Base-by-base conservation (phyloP, 2,329 filamentous ascomycete genomes). In the Cercospora sojina region DNA sequence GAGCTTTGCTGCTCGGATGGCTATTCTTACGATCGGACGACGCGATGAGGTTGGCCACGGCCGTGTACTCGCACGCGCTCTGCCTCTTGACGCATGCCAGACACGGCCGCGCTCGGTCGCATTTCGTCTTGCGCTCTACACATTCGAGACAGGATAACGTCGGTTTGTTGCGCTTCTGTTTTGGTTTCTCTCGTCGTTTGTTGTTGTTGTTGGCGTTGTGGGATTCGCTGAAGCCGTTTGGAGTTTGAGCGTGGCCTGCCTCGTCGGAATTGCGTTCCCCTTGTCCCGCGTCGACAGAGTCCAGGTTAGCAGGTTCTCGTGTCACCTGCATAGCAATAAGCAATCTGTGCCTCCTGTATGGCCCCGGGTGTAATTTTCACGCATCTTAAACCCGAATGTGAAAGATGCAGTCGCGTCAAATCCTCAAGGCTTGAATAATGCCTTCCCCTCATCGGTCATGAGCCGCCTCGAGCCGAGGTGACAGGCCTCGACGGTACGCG, bases 71-170 rank as follows among this genome's bases (percentile, higher is more conserved):
- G 79, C 91, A 94, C 70, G 87, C 84, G 0, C 90, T 91, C 76
- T 92, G 90, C 53, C 91, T 83, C 79, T 93, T 93, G 73, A 92
- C 88, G 77, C 90, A 90, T 83, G 77, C 77, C 56, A 82, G 71
- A 72, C 75, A 79, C 43, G 91, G 91, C 72, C 91, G 82, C 43
- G 86, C 89, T 75, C 91, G 84, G 77, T 93, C 91, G 76, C 91
- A 93, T 88, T 93, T 93, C 25, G 91, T 93, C 80, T 93, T 93
- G 71, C 91, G 84, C 79, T 92, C 90, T 23, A 93, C 91, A 75
- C 91, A 94, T 76, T 92, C 90, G 68, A 88, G 86, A 74, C 91
- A 93, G 58, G 89, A 92, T 69, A 93, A 76, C 1, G 91, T 93
- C 3, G 91, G 91, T 78, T 94, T 94, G 79, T 94, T 94, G 57